phyloP scores from a whole-genome alignment of 2,329 filamentous ascomycete genomes.

The Aspergillus amoenus region DNA sequence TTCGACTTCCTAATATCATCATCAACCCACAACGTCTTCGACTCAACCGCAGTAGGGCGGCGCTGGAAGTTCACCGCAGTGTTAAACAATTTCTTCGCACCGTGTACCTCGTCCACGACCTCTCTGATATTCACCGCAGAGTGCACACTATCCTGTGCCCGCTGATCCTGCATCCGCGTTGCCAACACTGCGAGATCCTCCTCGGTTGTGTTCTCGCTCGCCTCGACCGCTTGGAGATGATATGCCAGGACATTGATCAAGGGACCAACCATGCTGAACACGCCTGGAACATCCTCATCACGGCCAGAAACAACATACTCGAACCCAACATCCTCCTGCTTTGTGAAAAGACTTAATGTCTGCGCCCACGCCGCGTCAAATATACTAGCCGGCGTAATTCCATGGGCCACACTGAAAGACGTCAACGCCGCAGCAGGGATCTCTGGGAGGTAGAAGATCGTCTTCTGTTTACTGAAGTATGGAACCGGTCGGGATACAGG shows the following conservation, averaged over 20 bases:
- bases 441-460: neutral
- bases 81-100: neutral
- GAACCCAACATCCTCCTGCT: neutral
- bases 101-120: neutral
- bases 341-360: neutral
- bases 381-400: neutral
- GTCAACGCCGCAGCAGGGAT: neutral
- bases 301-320: neutral
- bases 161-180: neutral
- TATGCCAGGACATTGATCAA: neutral
- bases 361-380: neutral
- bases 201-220: neutral
- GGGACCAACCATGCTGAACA: neutral
- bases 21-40: neutral
- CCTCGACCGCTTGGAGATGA: neutral
- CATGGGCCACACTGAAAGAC: neutral
- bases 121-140: neutral
- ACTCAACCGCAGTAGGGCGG: neutral
- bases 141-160: neutral
- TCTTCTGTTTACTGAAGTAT: neutral
- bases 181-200: neutral
- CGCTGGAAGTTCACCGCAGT: neutral
- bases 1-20: neutral
- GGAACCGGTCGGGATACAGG: neutral
- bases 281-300: neutral